Percentiles rank a stretch among this genome's conserved stretches.
Evolutionary conservation across 192 early-diverging fungal genomes (phyloP).

Genomic region (Gorgonomyces haynaldii): DNA sequence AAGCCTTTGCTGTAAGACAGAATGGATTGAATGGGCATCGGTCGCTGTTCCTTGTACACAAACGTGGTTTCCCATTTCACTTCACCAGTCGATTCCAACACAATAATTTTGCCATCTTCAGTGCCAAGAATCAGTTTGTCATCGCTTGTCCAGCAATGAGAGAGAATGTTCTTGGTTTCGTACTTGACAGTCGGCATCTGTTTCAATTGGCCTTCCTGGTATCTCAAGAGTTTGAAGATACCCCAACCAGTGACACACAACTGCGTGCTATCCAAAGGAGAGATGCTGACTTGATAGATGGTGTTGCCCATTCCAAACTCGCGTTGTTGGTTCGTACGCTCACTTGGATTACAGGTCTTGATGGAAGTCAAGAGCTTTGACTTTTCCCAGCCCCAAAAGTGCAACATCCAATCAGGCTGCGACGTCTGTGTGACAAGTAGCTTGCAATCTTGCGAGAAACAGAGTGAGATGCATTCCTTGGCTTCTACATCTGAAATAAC

Average conservation of each 20-base stretch:
- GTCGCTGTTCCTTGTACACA: slow-evolving; percentile 1
- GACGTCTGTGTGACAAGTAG: slow-evolving; percentile 41
- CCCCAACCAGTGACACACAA: slow-evolving; percentile 33
- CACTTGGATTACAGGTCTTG: slow-evolving; percentile 12
- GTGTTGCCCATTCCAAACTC: not conserved
- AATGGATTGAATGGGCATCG: slow-evolving; percentile 18
- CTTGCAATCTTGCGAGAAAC: slow-evolving; percentile 46
- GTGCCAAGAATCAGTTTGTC: slow-evolving; percentile 36
- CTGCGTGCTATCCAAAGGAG: too few species aligned
- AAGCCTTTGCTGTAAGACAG: slow-evolving; percentile 32
- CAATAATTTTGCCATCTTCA: slow-evolving; percentile 35
- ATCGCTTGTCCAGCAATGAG: slow-evolving; percentile 39
- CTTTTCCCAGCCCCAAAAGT: slow-evolving; percentile 54
- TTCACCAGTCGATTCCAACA: slow-evolving; percentile 45
- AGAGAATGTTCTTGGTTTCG: slow-evolving; percentile 34
- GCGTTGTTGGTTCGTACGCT: slow-evolving; percentile 1
- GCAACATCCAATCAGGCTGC: slow-evolving; percentile 45
- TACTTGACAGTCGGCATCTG: slow-evolving; percentile 26
- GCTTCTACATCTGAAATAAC: slow-evolving; percentile 26
- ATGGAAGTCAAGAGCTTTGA: slow-evolving; percentile 38
- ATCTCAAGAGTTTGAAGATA: slow-evolving; percentile 41
- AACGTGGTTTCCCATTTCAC: slow-evolving; percentile 26
- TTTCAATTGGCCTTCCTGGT: slow-evolving; percentile 35
- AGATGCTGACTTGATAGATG: too few species aligned
- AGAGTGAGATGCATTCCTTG: slow-evolving; percentile 46